phyloP scores from a whole-genome alignment of 805 yeast species.

The Saccharomycopsis sp. region DNA sequence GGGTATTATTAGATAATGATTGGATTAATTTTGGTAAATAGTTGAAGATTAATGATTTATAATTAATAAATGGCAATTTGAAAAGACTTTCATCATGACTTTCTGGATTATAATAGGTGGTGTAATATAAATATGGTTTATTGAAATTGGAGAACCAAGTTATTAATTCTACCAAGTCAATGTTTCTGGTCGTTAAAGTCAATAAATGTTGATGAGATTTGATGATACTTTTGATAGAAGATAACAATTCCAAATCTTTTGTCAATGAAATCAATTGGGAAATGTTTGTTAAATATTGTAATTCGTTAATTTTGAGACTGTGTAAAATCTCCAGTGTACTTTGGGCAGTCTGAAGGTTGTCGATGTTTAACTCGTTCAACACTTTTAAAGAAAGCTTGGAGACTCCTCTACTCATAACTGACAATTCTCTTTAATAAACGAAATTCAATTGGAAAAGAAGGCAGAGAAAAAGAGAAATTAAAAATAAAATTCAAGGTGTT shows the following conservation, averaged over 20 bases:
- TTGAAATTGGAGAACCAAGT: conserved; percentile 5
- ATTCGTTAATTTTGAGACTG: conserved; percentile 5
- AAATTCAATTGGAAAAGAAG: not conserved
- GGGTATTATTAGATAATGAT: too few species aligned
- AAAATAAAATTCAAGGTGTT: not conserved
- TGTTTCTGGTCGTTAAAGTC: not conserved
- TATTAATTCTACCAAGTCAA: not conserved
- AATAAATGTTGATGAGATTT: not conserved
- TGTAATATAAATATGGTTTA: conserved; percentile 8
- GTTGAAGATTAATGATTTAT: conserved; percentile 11
- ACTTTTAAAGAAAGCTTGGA: conserved; percentile 15
- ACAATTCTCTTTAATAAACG: conserved; percentile 1
- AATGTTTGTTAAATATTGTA: conserved; percentile 5
- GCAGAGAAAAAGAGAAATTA: not conserved
- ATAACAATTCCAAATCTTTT: not conserved
- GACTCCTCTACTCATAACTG: too few species aligned
- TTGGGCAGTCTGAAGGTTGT: conserved; percentile 6
- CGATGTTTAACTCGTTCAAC: conserved; percentile 13
- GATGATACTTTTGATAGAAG: not conserved
- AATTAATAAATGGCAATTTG: conserved; percentile 16
- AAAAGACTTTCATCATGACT: not conserved
- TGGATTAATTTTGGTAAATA: too few species aligned
- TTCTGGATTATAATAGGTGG: conserved; percentile 2
- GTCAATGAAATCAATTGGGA: conserved; percentile 1
- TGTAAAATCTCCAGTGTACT: conserved; percentile 6